Conservation (phyloP, 2,329 filamentous ascomycete species). For the Clonostachys sp. region DNA sequence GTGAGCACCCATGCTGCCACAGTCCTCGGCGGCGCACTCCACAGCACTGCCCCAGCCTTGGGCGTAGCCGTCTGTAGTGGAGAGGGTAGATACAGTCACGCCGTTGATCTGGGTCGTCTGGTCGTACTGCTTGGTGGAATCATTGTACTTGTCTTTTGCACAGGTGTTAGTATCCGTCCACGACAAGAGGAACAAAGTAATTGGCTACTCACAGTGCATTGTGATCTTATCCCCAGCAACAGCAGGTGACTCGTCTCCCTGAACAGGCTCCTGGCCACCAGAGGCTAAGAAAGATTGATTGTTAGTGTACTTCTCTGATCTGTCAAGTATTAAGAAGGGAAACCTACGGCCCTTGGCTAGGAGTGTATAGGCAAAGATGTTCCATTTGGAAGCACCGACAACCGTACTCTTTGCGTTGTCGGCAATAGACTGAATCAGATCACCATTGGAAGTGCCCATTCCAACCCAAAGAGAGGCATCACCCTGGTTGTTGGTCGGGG, state of each 20-base stretch:
- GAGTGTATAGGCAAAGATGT: constrained; percentile 35
- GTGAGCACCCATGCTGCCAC: constrained; percentile 41
- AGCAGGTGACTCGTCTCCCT: too few relatives aligned
- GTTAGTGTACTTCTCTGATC: too few relatives aligned
- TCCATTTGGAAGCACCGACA: constrained; percentile 18
- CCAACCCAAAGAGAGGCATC: constrained; percentile 39
- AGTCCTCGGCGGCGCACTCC: constrained; percentile 71
- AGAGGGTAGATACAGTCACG: constrained; percentile 29
- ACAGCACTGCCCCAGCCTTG: constrained; percentile 36
- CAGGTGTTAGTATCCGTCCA: too few relatives aligned
- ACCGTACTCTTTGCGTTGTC: constrained; percentile 17
- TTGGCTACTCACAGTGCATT: too few relatives aligned
- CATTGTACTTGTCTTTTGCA: too few relatives aligned
- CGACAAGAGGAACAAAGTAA: too few relatives aligned
- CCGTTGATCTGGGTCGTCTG: too few relatives aligned
- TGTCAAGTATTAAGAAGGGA: too few relatives aligned
- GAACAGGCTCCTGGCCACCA: too few relatives aligned
- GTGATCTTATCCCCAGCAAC: too few relatives aligned
- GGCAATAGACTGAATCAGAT: constrained; percentile 40
- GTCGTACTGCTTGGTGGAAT: too few relatives aligned
- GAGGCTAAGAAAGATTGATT: too few relatives aligned
- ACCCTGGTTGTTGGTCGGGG: constrained; percentile 26
- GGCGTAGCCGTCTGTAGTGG: constrained; percentile 34
- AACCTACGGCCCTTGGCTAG: constrained; percentile 18
- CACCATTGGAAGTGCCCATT: constrained; percentile 39